Evolutionary conservation across 805 yeast genomes (phyloP), one percentile per base, ranked within the genome.

Genomic region (Myxozyma nipponensis): DNA sequence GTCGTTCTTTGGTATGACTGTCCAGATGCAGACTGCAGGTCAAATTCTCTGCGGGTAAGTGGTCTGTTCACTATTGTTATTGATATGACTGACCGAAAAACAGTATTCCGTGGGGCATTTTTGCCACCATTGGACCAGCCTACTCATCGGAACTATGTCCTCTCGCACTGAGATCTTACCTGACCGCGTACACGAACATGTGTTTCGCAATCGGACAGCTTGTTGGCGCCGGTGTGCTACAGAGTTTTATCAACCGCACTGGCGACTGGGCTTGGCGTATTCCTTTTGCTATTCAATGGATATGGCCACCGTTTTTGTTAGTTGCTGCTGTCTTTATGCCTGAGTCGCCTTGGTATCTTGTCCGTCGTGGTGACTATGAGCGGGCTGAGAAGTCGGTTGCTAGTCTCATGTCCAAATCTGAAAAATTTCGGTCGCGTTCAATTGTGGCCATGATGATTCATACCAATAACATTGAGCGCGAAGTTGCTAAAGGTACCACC

Each of bases 61-160:
- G n/a, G 39, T 17, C 22, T 10, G 9, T 17, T 17, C 7, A n/a
- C 9, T 17, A 9, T 36, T 36, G 39, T 36, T 10, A 36, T 36
- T 19, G 39, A 36, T 9, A 7, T 9, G 13, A 7, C 15, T 7
- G 15, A 28, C 34, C n/a, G n/a, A n/a, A n/a, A n/a, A n/a, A n/a
- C n/a, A n/a, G n/a, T n/a, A n/a, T 78, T 26, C 71, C 75, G 10
- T 79, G 81, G 80, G 83, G 84, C 47, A 69, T 71, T n/a, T 77
- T 77, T 60, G 78, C 75, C 48, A 71, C 77, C 34, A 62, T 78
- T 57, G 69, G 78, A 1, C 76, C 77, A 9, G 66, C 79, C 3
- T 79, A 79, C 60, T 78, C 82, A n/a, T 69, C 79, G 15, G 84
- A 79, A 58, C 77, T 78, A 32, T 69, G 78, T 50, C 83, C 83